Conservation (phyloP, 768 basidiomycete genomes). For the Lactarius tabidus region DNA sequence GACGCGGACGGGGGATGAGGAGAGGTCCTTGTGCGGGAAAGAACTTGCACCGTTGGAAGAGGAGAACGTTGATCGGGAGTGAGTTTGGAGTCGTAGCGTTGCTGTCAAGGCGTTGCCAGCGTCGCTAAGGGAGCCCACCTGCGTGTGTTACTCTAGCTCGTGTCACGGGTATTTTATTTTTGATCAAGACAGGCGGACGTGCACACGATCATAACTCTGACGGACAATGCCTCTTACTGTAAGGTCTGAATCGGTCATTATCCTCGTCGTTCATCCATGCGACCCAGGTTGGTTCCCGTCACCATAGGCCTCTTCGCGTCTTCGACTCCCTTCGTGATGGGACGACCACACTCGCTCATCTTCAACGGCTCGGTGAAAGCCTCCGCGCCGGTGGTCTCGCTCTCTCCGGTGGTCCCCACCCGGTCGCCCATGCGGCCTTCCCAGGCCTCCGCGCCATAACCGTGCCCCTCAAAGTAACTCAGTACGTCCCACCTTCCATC, state of each 20-base stretch:
- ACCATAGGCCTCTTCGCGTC: slow-evolving; percentile 59
- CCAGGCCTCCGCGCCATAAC: slow-evolving; percentile 45
- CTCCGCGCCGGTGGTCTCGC: slow-evolving; percentile 68
- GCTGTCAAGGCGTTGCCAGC: slow-evolving; percentile 34
- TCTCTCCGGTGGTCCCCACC: slow-evolving; percentile 22
- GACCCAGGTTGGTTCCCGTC: slow-evolving; percentile 42
- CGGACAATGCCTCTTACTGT: slow-evolving; percentile 47
- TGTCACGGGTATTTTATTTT: neutral
- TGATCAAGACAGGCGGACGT: slow-evolving; percentile 29
- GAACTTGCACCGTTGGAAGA: slow-evolving; percentile 20
- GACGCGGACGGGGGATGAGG: slow-evolving; percentile 18
- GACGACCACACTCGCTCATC: slow-evolving; percentile 69
- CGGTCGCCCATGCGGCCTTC: slow-evolving; percentile 30
- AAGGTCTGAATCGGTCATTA: slow-evolving; percentile 36
- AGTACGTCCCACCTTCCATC: slow-evolving; percentile 29
- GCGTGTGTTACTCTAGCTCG: slow-evolving; percentile 17
- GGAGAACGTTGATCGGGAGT: slow-evolving; percentile 45
- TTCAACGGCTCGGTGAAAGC: slow-evolving; percentile 48
- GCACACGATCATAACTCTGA: slow-evolving; percentile 47
- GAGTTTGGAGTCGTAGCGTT: slow-evolving; percentile 42
- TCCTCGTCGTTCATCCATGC: slow-evolving; percentile 32
- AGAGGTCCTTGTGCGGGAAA: neutral
- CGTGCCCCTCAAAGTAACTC: slow-evolving; percentile 47
- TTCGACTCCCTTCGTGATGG: slow-evolving; percentile 78
- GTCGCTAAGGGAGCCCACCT: slow-evolving; percentile 40